Conservation (phyloP, 768 basidiomycete species). For the Phanerochaete sordida region DNA sequence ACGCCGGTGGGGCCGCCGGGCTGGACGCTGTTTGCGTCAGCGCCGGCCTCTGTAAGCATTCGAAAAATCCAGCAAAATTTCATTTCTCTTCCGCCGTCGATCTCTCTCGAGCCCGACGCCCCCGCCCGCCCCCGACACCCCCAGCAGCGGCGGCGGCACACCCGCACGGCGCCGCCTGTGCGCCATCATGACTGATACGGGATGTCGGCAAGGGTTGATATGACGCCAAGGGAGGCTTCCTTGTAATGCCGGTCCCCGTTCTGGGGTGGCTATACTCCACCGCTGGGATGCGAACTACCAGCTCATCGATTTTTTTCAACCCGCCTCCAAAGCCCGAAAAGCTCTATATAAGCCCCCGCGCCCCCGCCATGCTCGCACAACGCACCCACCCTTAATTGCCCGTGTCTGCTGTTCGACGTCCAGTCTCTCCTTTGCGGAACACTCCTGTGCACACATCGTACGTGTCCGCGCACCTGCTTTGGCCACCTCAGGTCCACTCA, state of each 20-base stretch:
- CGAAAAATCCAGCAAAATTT: not conserved
- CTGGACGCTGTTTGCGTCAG: not conserved
- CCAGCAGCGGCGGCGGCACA: not conserved
- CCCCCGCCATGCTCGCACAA: not conserved
- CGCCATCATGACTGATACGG: slow-evolving; percentile 4
- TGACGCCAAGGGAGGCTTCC: slow-evolving; percentile 5
- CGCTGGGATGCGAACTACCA: not conserved
- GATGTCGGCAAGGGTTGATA: slow-evolving; percentile 2
- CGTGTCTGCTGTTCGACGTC: not conserved
- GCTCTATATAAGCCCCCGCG: not conserved
- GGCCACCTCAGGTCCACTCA: not conserved
- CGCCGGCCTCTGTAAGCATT: not conserved
- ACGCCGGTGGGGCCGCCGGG: not conserved
- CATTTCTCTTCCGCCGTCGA: not conserved
- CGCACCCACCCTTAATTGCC: not conserved
- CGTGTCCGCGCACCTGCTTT: not conserved
- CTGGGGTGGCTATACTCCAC: not conserved
- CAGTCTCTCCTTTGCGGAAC: not conserved
- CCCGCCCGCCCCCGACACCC: not conserved
- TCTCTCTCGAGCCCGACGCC: too few species aligned
- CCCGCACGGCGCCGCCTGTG: not conserved
- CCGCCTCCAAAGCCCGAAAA: not conserved
- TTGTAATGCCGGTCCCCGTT: not conserved
- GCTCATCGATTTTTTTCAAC: not conserved
- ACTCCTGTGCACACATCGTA: not conserved